Evolutionary conservation across 768 basidiomycete species (phyloP).

Genomic region (Hericium alpestre): DNA sequence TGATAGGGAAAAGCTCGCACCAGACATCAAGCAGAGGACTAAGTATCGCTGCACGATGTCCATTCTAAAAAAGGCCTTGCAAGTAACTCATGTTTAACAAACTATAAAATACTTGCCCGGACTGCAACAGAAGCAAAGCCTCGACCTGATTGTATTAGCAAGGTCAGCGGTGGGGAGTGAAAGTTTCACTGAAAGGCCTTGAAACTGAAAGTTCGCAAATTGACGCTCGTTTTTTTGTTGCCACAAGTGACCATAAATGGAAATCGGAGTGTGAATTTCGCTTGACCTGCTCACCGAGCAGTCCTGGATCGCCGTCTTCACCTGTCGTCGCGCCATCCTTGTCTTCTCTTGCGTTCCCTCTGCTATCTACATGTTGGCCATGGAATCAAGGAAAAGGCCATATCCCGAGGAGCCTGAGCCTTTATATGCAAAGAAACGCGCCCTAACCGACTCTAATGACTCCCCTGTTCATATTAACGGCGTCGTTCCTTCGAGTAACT

Average conservation of each 20-base stretch:
- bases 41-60: too few relatives aligned
- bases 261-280: neutral
- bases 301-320: neutral
- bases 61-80: too few relatives aligned
- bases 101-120: too few relatives aligned
- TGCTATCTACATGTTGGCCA: constrained; percentile 7
- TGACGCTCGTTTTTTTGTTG: neutral
- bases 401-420: constrained; percentile 12
- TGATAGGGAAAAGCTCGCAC: too few relatives aligned
- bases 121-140: too few relatives aligned
- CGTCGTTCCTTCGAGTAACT: constrained; percentile 3
- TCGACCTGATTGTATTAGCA: too few relatives aligned
- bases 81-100: too few relatives aligned
- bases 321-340: neutral
- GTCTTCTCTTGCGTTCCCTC: neutral
- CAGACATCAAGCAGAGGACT: too few relatives aligned
- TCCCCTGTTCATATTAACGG: constrained; percentile 17
- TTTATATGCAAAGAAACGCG: constrained; percentile 19
- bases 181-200: too few relatives aligned
- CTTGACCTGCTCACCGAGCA: neutral
- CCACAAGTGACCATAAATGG: neutral
- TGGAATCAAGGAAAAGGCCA: constrained; percentile 14
- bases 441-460: constrained; percentile 14
- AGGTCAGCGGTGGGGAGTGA: too few relatives aligned
- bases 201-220: too few relatives aligned